Base-by-base conservation (phyloP, 1,139 yeast species). In the Eremothecium gossypii region DNA sequence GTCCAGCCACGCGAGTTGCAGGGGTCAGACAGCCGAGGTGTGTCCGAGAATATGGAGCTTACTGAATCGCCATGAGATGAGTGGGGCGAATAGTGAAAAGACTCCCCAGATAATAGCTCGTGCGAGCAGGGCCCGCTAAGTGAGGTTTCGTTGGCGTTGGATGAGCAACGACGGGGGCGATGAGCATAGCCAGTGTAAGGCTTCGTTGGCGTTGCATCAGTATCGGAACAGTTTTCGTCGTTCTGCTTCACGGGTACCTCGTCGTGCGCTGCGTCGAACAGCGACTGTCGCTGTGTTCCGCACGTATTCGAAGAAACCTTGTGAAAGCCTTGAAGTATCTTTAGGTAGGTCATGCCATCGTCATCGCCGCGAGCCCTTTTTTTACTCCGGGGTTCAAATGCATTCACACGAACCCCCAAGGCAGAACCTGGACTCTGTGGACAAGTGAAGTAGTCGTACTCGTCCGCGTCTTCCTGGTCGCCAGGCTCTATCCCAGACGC, bases 1-100 rank as follows among this genome's bases (percentile, higher is more conserved):
- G 50, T 44, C 55, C 58, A 57, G 11, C 47, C 51, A 28, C 49
- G 43, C 5, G 20, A n/a, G 7, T 34, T 14, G n/a, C 23, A n/a
- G 7, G 39, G 17, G 30, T 54, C 52, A 8, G 52, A 44, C 8
- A 53, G 44, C 32, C 41, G 49, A 4, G 57, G 54, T 9, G 50
- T 29, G 37, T 51, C 54, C 8, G 61, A 56, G 38, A 57, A 58
- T 8, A 57, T 34, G 3, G 63, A 58, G 41, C 52, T 53, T 8
- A 49, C 42, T 7, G 56, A 51, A 36, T 55, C 7, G 38, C 44
- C 44, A 33, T 46, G 47, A 5, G 59, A 55, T 8, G 51, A 47
- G 6, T 49, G 45, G 3, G 57, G 57, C 2, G 57, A 52, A 12
- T 27, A 10, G 6, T 35, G 20, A 11, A 23, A 11, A 3, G 10